Percentiles rank a stretch among this genome's conserved stretches.
Conservation (phyloP, 2,329 filamentous ascomycete genomes). For the Hypoxylon sp. region DNA sequence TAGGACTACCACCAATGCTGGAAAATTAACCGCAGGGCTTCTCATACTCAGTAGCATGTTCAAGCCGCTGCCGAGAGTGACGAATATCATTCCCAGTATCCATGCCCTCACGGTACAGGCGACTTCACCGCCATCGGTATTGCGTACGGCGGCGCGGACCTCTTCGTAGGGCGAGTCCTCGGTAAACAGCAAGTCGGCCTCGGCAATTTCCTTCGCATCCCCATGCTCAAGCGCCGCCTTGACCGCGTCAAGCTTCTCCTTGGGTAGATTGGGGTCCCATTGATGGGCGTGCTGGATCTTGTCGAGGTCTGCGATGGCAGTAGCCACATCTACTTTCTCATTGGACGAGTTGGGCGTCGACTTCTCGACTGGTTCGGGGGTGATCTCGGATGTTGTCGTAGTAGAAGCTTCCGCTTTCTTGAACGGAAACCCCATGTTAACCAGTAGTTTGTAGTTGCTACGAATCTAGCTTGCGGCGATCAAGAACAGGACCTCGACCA, state of each 20-base stretch:
- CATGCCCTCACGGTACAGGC: slow-evolving; percentile 59
- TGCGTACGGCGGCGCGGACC: slow-evolving; percentile 59
- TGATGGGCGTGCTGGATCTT: slow-evolving; percentile 51
- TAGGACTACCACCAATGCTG: slow-evolving; percentile 55
- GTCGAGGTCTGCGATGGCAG: slow-evolving; percentile 46
- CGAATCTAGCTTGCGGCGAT: slow-evolving; percentile 22
- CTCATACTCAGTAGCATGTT: slow-evolving; percentile 55
- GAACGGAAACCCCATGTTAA: slow-evolving; percentile 33
- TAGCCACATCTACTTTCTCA: slow-evolving; percentile 43
- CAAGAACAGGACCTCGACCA: slow-evolving; percentile 3
- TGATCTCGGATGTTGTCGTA: slow-evolving; percentile 34
- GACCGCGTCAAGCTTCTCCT: slow-evolving; percentile 51
- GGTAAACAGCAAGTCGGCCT: slow-evolving; percentile 50
- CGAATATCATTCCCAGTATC: slow-evolving; percentile 59
- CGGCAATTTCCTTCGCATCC: slow-evolving; percentile 49
- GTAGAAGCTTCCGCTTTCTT: slow-evolving; percentile 22
- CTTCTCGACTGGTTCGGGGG: slow-evolving; percentile 29
- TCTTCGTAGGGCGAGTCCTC: slow-evolving; percentile 56
- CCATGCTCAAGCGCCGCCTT: slow-evolving; percentile 49
- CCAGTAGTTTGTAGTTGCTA: slow-evolving; percentile 5
- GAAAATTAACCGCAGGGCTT: slow-evolving; percentile 53
- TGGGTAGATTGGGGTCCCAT: slow-evolving; percentile 52
- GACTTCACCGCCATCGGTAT: slow-evolving; percentile 57
- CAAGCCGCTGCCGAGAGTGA: slow-evolving; percentile 55
- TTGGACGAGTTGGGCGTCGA: slow-evolving; percentile 26